A percentile compares a stretch with the other conserved stretches of the same genome.
phyloP scores from a whole-genome alignment of 2,329 filamentous ascomycete species.

The Myriosclerotinia curreyana region DNA sequence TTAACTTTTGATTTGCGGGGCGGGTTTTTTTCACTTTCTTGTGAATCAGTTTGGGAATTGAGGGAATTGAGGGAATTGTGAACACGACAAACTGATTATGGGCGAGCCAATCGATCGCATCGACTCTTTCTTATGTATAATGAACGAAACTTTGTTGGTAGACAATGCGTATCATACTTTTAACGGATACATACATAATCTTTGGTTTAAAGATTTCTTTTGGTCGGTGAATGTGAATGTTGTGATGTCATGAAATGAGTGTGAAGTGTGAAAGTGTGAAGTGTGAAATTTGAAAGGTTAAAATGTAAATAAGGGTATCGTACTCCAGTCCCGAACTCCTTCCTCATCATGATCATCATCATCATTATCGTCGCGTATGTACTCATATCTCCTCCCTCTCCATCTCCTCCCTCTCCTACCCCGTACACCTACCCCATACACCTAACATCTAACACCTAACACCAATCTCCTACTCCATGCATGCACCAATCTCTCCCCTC shows the following conservation, averaged over 20 bases:
- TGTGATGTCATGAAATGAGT: background rate
- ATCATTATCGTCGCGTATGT: background rate
- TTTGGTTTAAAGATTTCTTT: background rate
- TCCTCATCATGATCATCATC: background rate
- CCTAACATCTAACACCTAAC: too few species aligned
- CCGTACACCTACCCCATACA: conserved; percentile 22
- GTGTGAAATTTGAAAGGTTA: conserved; percentile 1
- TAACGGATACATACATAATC: conserved; percentile 12
- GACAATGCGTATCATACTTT: conserved; percentile 39
- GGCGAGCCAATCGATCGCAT: conserved; percentile 5
- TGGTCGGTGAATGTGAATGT: background rate
- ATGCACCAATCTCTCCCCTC: too few species aligned
- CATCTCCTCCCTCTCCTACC: conserved; percentile 19
- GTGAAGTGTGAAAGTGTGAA: background rate
- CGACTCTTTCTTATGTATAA: conserved; percentile 38
- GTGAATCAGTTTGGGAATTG: conserved; percentile 22
- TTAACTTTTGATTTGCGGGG: conserved; percentile 23
- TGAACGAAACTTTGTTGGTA: conserved; percentile 37
- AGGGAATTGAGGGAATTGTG: conserved; percentile 18
- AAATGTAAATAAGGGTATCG: conserved; percentile 32
- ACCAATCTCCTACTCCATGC: too few species aligned
- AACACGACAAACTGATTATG: conserved; percentile 21
- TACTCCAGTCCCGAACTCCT: conserved; percentile 29
- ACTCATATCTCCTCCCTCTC: background rate
- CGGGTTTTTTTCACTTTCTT: conserved; percentile 18